These are phyloP conservation scores for Haplosporangium sp. DNA, from an alignment of 371 early-diverging fungal genomes.

Conservation along the genomic window DNA sequence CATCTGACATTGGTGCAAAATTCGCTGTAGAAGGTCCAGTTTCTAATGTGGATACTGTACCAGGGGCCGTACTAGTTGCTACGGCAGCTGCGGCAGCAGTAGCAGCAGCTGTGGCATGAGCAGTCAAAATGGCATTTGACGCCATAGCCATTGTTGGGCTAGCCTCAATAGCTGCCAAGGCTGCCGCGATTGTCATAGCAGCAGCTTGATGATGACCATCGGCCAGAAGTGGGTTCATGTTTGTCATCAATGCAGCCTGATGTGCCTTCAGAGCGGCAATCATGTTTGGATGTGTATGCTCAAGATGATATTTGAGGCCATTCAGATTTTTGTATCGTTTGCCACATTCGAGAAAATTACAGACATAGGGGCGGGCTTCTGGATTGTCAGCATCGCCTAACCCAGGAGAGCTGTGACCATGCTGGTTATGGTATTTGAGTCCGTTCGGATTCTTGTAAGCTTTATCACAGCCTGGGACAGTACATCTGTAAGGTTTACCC, in stretches of 20 bases:
- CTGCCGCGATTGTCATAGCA: constrained; percentile 41
- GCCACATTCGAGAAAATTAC: constrained; percentile 81
- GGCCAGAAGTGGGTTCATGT: constrained; percentile 2
- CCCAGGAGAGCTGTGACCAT: constrained; percentile 72
- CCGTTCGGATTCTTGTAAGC: constrained; percentile 96
- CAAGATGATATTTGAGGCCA: constrained; percentile 95
- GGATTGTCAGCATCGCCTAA: constrained; percentile 53
- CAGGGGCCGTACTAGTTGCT: background rate
- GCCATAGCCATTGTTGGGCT: constrained; percentile 48
- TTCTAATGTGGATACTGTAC: background rate
- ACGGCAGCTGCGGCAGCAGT: constrained; percentile 5
- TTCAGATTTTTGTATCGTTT: constrained; percentile 97
- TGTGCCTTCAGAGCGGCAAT: constrained; percentile 45
- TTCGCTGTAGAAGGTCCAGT: background rate
- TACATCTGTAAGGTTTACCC: constrained; percentile 81
- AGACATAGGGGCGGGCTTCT: constrained; percentile 82
- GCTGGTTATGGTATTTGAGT: constrained; percentile 89
- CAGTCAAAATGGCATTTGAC: constrained; percentile 41
- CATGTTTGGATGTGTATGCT: constrained; percentile 71
- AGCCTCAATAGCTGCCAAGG: constrained; percentile 29
- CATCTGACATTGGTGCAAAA: background rate
- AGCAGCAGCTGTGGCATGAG: constrained; percentile 20
- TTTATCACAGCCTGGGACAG: constrained; percentile 84
- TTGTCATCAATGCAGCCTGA: constrained; percentile 32
- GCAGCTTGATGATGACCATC: constrained; percentile 13